These are phyloP conservation scores for Plasmodium yoelii DNA, from an alignment of 169 alveolate species.

Conservation along the genomic window DNA sequence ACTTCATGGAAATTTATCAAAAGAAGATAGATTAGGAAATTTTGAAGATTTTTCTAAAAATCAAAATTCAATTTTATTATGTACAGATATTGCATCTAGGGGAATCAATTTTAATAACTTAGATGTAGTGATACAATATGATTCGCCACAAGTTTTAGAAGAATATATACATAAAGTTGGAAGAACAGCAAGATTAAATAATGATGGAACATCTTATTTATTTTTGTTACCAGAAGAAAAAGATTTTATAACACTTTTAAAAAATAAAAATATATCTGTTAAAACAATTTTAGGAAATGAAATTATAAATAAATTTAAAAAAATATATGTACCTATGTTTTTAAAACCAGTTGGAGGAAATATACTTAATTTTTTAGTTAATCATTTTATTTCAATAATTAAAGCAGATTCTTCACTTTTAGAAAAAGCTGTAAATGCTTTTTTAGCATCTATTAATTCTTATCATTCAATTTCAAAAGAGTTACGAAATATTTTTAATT, in stretches of 20 bases:
- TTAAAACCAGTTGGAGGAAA: constrained; percentile 41
- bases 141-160: constrained; percentile 94
- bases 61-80: constrained; percentile 84
- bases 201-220: constrained; percentile 81
- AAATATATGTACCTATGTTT: constrained; percentile 14
- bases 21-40: constrained; percentile 80
- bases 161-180: constrained; percentile 96
- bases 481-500: constrained; percentile 15
- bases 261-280: constrained; percentile 24
- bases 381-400: constrained; percentile 32
- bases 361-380: constrained; percentile 25
- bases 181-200: constrained; percentile 93
- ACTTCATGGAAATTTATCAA: constrained; percentile 83
- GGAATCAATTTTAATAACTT: constrained; percentile 94
- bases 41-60: constrained; percentile 78
- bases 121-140: constrained; percentile 93
- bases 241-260: constrained; percentile 12
- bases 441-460: constrained; percentile 19
- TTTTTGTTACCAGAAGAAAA: constrained; percentile 78
- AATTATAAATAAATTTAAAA: constrained; percentile 13
- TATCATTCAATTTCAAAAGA: constrained; percentile 30
- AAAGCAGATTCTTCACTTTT: constrained; percentile 22
- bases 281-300: constrained; percentile 15
- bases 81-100: constrained; percentile 96
- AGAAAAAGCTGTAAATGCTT: constrained; percentile 42